Evolutionary conservation across 208 protist species (phyloP).

Genomic region (Trypanosomatidae sp.): DNA sequence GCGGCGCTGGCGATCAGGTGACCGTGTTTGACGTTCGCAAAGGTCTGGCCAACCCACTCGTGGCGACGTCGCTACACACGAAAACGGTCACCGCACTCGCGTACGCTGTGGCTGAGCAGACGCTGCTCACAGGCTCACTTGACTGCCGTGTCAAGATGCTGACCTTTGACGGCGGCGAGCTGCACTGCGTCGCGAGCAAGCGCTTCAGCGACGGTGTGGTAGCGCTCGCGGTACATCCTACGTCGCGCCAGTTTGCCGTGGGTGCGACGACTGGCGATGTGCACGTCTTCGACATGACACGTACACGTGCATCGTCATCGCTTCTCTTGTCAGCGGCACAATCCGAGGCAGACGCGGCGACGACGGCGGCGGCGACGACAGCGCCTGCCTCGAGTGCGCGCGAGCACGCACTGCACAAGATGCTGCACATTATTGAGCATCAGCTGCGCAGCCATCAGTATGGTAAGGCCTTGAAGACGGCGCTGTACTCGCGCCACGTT

Average conservation of each 20-base stretch:
- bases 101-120: conserved; percentile 45
- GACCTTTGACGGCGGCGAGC: conserved; percentile 16
- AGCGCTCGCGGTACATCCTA: conserved; percentile 44
- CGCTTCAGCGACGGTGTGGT: conserved; percentile 49
- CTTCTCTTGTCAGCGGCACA: background rate
- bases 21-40: conserved; percentile 59
- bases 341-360: background rate
- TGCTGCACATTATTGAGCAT: conserved; percentile 44
- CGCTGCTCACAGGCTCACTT: conserved; percentile 50
- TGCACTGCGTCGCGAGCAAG: conserved; percentile 42
- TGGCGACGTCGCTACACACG: conserved; percentile 54
- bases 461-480: conserved; percentile 53
- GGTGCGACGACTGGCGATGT: conserved; percentile 45
- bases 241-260: conserved; percentile 55
- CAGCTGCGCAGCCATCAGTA: conserved; percentile 63
- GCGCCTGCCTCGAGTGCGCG: conserved; percentile 1
- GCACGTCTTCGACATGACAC: conserved; percentile 25
- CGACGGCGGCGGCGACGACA: background rate
- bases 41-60: conserved; percentile 22
- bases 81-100: conserved; percentile 60
- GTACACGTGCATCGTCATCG: no score
- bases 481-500: conserved; percentile 52
- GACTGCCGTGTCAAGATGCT: conserved; percentile 81
- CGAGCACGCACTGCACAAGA: conserved; percentile 20
- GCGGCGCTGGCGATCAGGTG: conserved; percentile 37